Conservation (phyloP, 257 asterid genomes). For the Solanum piurae region DNA sequence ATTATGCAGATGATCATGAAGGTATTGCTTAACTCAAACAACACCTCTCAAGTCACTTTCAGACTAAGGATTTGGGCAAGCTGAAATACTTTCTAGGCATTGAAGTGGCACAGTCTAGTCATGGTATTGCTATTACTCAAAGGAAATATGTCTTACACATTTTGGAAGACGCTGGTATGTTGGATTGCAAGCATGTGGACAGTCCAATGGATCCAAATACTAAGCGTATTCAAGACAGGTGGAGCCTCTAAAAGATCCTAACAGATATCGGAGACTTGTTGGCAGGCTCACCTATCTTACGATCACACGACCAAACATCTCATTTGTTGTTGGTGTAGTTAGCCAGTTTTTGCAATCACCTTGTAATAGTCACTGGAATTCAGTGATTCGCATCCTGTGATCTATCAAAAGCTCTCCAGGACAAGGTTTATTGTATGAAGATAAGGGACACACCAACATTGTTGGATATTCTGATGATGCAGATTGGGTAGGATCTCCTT, state of each 20-base stretch:
- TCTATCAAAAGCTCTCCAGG: neutral
- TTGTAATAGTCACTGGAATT: neutral
- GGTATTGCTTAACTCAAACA: neutral
- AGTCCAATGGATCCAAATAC: too few species aligned
- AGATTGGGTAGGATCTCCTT: neutral
- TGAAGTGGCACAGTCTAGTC: neutral
- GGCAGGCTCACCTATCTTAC: neutral
- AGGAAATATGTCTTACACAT: neutral
- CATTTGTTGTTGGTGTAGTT: neutral
- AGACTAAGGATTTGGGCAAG: neutral
- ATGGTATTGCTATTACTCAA: neutral
- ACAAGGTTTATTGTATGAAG: neutral
- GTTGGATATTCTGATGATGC: neutral
- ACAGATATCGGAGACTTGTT: too few species aligned
- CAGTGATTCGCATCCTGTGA: neutral
- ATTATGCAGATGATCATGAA: neutral
- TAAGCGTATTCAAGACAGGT: too few species aligned
- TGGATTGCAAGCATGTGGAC: too few species aligned
- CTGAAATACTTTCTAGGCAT: neutral
- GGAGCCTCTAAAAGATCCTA: too few species aligned
- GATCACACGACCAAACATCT: neutral
- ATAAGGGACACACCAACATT: neutral
- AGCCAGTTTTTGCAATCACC: neutral
- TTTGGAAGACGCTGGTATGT: neutral
- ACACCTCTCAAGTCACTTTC: neutral